These are phyloP conservation scores for Metschnikowia gelsemii DNA, from an alignment of 805 yeast genomes.

Conservation along the genomic window DNA sequence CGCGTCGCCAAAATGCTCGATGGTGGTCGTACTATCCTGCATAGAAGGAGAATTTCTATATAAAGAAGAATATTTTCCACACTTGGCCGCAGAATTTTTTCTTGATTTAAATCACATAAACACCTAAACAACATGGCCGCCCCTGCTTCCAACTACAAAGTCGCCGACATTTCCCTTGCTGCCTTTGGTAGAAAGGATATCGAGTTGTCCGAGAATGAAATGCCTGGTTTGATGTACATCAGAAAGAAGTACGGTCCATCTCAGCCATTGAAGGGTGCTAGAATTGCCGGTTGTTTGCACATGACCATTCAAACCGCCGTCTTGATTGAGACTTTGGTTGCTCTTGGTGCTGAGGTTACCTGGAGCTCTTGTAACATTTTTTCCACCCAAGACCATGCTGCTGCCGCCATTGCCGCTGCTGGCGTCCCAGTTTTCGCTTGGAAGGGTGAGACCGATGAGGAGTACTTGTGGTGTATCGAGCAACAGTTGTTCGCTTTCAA, in stretches of 20 bases:
- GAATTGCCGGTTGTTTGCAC: slow-evolving; percentile 98
- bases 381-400: slow-evolving; percentile 99
- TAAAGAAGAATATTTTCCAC: slow-evolving; percentile 3
- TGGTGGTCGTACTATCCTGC: slow-evolving; percentile 8
- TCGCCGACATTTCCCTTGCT: slow-evolving; percentile 96
- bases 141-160: slow-evolving; percentile 73
- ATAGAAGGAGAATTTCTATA: background rate
- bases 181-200: slow-evolving; percentile 99
- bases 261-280: slow-evolving; percentile 97
- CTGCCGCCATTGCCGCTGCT: slow-evolving; percentile 99
- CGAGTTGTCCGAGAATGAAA: slow-evolving; percentile 97
- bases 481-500: slow-evolving; percentile 98
- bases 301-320: slow-evolving; percentile 99
- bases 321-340: slow-evolving; percentile 93
- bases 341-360: slow-evolving; percentile 98
- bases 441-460: slow-evolving; percentile 99
- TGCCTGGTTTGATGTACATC: slow-evolving; percentile 99
- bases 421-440: slow-evolving; percentile 99
- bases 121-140: slow-evolving; percentile 30
- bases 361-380: slow-evolving; percentile 99
- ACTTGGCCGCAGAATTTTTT: background rate
- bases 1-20: background rate
- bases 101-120: background rate
- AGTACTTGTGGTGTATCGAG: slow-evolving; percentile 98
- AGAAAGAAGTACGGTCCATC: slow-evolving; percentile 86